Evolutionary conservation across 2,329 filamentous ascomycete species (phyloP).

Genomic region (Sarocladiaceae sp.): DNA sequence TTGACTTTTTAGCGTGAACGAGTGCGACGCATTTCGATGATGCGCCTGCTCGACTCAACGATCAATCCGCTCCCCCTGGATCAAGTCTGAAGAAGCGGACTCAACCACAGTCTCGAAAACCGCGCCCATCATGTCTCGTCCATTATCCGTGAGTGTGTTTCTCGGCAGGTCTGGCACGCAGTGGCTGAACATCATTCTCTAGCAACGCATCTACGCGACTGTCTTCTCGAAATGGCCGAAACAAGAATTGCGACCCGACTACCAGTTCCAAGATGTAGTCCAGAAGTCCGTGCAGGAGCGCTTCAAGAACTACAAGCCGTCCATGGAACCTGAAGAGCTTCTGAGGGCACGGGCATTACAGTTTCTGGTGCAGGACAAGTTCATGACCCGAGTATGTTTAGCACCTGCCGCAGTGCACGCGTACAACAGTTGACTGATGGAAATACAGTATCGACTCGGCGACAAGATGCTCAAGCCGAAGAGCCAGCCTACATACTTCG

Average conservation of each 20-base stretch:
- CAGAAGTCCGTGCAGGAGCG: constrained; percentile 30
- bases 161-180: not conserved
- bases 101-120: no score
- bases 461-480: constrained; percentile 51
- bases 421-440: constrained; percentile 9
- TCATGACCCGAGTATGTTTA: constrained; percentile 46
- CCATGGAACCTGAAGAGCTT: constrained; percentile 44
- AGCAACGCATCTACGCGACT: constrained; percentile 34
- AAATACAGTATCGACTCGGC: constrained; percentile 32
- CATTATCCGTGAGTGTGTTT: not conserved
- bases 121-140: constrained; percentile 4
- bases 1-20: not conserved
- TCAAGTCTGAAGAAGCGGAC: no score
- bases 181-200: not conserved
- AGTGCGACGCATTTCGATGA: not conserved
- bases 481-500: constrained; percentile 62
- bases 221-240: constrained; percentile 55
- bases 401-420: no score
- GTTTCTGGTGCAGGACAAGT: constrained; percentile 56
- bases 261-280: constrained; percentile 57
- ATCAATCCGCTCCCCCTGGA: no score
- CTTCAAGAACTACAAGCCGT: constrained; percentile 26
- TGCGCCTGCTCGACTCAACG: not conserved
- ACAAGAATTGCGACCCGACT: constrained; percentile 58
- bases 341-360: constrained; percentile 57